Conservation (phyloP, 2,329 filamentous ascomycete genomes). For the Colletotrichum liaoningense region DNA sequence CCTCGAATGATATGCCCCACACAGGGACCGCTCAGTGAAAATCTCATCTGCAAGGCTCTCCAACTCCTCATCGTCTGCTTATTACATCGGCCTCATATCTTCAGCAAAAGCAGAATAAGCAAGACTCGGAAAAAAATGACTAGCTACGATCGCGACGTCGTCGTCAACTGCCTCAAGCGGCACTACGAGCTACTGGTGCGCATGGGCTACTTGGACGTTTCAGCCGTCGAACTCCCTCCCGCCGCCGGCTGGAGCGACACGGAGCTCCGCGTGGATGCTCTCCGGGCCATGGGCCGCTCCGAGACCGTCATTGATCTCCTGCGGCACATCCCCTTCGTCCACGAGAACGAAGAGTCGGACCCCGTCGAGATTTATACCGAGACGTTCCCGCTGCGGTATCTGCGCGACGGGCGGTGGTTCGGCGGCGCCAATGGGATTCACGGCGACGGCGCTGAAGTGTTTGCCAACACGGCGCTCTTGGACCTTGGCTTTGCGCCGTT, state of each 20-base stretch:
- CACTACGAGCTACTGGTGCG: slow-evolving; percentile 33
- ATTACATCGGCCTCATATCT: background rate
- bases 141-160: slow-evolving; percentile 13
- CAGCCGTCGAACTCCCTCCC: slow-evolving; percentile 23
- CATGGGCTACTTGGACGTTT: slow-evolving; percentile 29
- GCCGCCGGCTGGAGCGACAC: slow-evolving; percentile 31
- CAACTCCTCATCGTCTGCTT: background rate
- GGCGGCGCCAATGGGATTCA: background rate
- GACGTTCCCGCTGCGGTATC: slow-evolving; percentile 32
- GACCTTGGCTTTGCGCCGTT: slow-evolving; percentile 34
- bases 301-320: slow-evolving; percentile 31
- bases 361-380: slow-evolving; percentile 30
- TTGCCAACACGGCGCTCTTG: slow-evolving; percentile 22
- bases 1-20: slow-evolving; percentile 29
- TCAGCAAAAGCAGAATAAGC: background rate
- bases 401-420: slow-evolving; percentile 33
- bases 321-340: slow-evolving; percentile 31
- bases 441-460: background rate
- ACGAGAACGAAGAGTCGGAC: slow-evolving; percentile 27
- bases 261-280: slow-evolving; percentile 32
- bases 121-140: slow-evolving; percentile 5
- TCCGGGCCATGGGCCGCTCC: slow-evolving; percentile 36
- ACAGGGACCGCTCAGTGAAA: slow-evolving; percentile 27
- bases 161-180: slow-evolving; percentile 30
- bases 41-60: background rate